A percentile compares a stretch with the other conserved stretches of the same genome.
Evolutionary conservation across 306 rosid species (phyloP).

Genomic region (Acacia crassicarpa): DNA sequence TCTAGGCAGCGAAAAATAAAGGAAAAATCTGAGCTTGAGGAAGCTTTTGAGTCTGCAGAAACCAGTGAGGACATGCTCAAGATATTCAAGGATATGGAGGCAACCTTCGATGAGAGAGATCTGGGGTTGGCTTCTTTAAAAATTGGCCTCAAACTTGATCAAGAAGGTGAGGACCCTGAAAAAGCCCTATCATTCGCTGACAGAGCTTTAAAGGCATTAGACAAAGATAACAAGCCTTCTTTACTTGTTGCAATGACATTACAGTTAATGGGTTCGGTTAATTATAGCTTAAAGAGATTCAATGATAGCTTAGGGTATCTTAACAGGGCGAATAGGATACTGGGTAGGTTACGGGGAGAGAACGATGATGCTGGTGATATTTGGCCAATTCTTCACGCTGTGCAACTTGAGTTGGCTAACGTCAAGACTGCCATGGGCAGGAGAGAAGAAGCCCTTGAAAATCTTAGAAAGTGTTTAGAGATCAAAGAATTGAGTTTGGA

Average conservation of each 20-base stretch:
- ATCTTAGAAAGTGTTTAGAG: slow-evolving; percentile 78
- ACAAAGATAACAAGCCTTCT: slow-evolving; percentile 53
- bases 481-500: slow-evolving; percentile 79
- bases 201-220: slow-evolving; percentile 72
- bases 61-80: slow-evolving; percentile 63
- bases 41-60: slow-evolving; percentile 75
- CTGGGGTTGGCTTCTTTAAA: slow-evolving; percentile 83
- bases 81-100: slow-evolving; percentile 71
- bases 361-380: slow-evolving; percentile 53
- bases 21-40: slow-evolving; percentile 71
- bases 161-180: slow-evolving; percentile 85
- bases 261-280: slow-evolving; percentile 78
- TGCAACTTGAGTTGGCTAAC: slow-evolving; percentile 77
- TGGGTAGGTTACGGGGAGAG: slow-evolving; percentile 67
- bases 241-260: slow-evolving; percentile 78
- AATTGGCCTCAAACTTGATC: slow-evolving; percentile 83
- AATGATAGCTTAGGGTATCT: slow-evolving; percentile 83
- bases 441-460: slow-evolving; percentile 87
- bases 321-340: slow-evolving; percentile 70
- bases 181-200: slow-evolving; percentile 62
- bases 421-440: slow-evolving; percentile 89
- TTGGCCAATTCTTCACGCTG: slow-evolving; percentile 84
- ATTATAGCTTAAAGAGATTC: slow-evolving; percentile 69
- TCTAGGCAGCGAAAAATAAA: slow-evolving; percentile 68
- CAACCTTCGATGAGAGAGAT: slow-evolving; percentile 59